Base-by-base conservation (phyloP, 108 stramenopile species). In the Bacterosira constricta region DNA sequence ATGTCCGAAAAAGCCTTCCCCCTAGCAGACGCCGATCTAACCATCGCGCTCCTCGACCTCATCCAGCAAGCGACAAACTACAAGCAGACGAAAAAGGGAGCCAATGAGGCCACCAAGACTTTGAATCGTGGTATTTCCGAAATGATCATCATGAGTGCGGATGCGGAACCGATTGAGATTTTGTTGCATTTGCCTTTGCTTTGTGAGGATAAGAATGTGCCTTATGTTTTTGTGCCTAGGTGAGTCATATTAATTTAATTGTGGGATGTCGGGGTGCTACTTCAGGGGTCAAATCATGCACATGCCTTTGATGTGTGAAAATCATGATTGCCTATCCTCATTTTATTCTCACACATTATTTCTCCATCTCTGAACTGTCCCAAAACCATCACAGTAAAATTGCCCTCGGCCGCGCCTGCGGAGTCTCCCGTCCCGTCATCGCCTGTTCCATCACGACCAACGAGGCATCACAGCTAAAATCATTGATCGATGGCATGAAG, bases 151-250 rank as follows among this genome's bases (percentile, higher is more conserved):
- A 94, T 99, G 95, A 85, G 97, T 6, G 99, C 98, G n/a, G 99
- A 99, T 81, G 97, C 99, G 30, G 98, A 99, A 77, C 99, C 99
- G 9, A 93, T 99, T 65, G 99, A 99, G 73, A 99, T 99, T 73
- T 85, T 99, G 44, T 86, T 99, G 30, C 99, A 99, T 81, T 75
- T 99, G 18, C 99, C 99, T 7, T 83, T 99, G 36, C 76, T 99
- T 56, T 99, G 98, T 71, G 99, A 99, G 84, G 99, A 99, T 80
- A 99, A 99, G 92, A 99, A 99, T 74, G 98, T 99, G 25, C 98
- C 99, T 12, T 99, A 99, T 81, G 98, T 99, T 12, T 99, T 99
- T 76, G 97, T 99, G 27, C 96, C 98, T 9, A 96, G 91, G 91
- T 92, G 63, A 73, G 87, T 30, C 31, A 35, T 18, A 25, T 27